These are phyloP conservation scores for Prosopis cineraria DNA, from an alignment of 306 rosid genomes.

Conservation along the genomic window DNA sequence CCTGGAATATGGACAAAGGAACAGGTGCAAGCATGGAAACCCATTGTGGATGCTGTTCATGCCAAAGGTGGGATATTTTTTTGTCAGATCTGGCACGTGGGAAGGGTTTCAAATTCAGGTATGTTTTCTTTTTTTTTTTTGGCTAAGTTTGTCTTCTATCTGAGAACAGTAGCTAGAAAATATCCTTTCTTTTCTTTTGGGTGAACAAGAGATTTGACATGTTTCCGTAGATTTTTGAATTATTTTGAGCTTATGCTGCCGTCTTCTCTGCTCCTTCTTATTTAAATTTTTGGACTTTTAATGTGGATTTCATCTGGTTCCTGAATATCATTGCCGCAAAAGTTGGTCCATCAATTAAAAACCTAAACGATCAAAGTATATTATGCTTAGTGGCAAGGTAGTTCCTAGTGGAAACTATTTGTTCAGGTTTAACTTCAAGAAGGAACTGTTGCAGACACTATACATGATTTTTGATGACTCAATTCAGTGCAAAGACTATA, in stretches of 20 bases:
- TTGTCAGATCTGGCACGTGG: neutral
- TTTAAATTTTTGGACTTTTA: neutral
- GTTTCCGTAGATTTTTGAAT: neutral
- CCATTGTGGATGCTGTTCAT: neutral
- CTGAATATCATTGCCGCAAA: neutral
- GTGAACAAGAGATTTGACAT: neutral
- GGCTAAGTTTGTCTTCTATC: neutral
- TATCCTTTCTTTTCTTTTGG: neutral
- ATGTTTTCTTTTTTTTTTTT: too few relatives aligned
- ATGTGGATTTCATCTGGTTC: neutral
- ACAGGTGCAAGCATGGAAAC: neutral
- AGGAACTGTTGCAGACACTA: neutral
- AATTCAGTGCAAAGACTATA: neutral
- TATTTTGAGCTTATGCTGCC: neutral
- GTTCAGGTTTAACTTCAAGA: neutral
- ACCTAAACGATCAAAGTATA: neutral
- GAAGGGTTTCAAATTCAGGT: slow-evolving; percentile 6
- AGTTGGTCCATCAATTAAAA: too few relatives aligned
- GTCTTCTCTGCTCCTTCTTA: neutral
- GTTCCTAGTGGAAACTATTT: neutral
- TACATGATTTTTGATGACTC: neutral
- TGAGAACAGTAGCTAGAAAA: neutral
- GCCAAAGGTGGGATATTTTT: neutral
- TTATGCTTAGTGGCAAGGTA: neutral
- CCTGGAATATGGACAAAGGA: slow-evolving; percentile 4